A percentile compares a stretch with the other conserved stretches of the same genome.
Conservation (phyloP, 768 basidiomycete species). For the Nidularia pulvinata region DNA sequence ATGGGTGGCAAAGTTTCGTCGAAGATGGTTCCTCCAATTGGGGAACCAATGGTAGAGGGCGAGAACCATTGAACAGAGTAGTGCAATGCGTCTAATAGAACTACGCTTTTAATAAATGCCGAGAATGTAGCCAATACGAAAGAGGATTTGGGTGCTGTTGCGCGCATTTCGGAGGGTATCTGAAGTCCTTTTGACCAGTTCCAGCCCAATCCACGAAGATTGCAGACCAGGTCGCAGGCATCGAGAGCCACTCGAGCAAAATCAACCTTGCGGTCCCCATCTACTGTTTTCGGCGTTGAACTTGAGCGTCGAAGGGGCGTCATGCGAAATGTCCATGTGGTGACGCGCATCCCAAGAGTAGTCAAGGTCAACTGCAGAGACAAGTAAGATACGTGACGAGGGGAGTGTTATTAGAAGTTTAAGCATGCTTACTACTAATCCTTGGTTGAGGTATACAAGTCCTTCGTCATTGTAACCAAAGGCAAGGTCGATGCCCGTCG, state of each 20-base stretch:
- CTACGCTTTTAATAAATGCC: conserved; percentile 27
- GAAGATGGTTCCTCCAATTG: conserved; percentile 40
- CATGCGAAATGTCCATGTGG: conserved; percentile 36
- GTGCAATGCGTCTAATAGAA: conserved; percentile 44
- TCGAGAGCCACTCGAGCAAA: conserved; percentile 25
- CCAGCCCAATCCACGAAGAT: conserved; percentile 63
- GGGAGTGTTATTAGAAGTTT: not conserved
- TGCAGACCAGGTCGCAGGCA: conserved; percentile 47
- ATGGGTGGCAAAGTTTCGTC: conserved; percentile 30
- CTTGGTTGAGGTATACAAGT: conserved; percentile 41
- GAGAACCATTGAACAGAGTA: conserved; percentile 44
- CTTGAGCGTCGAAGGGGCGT: conserved; percentile 27
- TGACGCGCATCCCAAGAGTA: conserved; percentile 31
- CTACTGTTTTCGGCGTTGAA: conserved; percentile 2
- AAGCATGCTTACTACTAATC: conserved; percentile 33
- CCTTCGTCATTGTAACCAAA: conserved; percentile 24
- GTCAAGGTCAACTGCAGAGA: conserved; percentile 31
- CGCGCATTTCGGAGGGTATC: conserved; percentile 39
- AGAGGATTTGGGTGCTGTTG: conserved; percentile 24
- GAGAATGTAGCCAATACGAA: conserved; percentile 34
- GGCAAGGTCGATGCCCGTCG: conserved; percentile 42
- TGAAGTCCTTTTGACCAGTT: conserved; percentile 48
- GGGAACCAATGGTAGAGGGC: conserved; percentile 36
- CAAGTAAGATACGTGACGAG: not conserved
- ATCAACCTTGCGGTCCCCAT: not conserved